Evolutionary conservation across 2,329 filamentous ascomycete species (phyloP), one percentile per base, ranked within the genome.

Genomic region (Elsinoe necatrix): DNA sequence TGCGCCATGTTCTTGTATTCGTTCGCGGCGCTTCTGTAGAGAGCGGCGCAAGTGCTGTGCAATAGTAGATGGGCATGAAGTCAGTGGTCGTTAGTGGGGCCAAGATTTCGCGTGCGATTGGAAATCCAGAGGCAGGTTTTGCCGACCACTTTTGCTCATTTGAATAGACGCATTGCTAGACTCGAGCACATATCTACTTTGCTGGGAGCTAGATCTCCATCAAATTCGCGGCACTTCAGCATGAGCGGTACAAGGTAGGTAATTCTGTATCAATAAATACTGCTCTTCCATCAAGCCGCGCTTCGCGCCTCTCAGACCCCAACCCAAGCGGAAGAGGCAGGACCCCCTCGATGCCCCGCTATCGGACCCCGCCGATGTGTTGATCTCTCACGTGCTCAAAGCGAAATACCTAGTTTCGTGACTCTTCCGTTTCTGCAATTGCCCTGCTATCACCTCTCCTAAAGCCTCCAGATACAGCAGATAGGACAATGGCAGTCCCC

Each of bases 1-100:
- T 74, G 74, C 48, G 71, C 64, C 76, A 78, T 79, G 57, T 65
- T 69, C 61, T 58, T 60, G 12, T n/a, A 4, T 21, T 4, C 45
- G 7, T 4, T 4, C 7, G 4, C 7, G 12, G 18, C 16, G 11
- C 7, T 18, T 12, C 9, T 12, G 20, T n/a, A 2, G 12, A 27
- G 12, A 9, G 29, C 16, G 45, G 45, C 20, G 25, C 14, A 50
- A 14, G 27, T 34, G 7, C n/a, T 14, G 14, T 20, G 12, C 8
- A 16, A 25, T 34, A 4, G 25, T 25, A 9, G 41, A n/a, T 20
- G 7, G 45, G n/a, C 21, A 23, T 52, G 48, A 23, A 37, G 48
- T 52, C 31, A 37, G 48, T 50, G 14, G 45, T 37, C 34, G 25
- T 34, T 20, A 3, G 45, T 16, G 45, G 45, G 45, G 45, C 27